These are phyloP conservation scores for Alopecurus myosuroides DNA, from an alignment of 176 grass and related monocot genomes.

Conservation along the genomic window DNA sequence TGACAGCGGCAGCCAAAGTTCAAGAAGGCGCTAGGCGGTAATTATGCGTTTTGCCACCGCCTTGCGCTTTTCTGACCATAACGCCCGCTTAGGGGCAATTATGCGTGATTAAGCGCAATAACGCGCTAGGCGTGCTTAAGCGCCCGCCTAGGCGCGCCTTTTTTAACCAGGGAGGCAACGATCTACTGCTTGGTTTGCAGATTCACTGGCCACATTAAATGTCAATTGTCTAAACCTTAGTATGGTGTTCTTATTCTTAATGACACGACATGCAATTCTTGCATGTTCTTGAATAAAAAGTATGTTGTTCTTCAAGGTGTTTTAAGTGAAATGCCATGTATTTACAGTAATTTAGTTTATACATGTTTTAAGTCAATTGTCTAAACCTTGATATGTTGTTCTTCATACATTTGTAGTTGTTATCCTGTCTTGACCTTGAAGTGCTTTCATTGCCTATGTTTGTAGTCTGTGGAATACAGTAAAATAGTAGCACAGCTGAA, in stretches of 20 bases:
- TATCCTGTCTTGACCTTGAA: constrained; percentile 5
- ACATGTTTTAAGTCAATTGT: no score
- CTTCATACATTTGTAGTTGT: background rate
- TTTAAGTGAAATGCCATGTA: background rate
- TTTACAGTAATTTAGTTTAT: no score
- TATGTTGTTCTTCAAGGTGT: background rate
- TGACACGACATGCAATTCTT: no score
- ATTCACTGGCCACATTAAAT: background rate
- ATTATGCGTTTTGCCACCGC: no score
- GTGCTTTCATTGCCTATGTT: constrained; percentile 11
- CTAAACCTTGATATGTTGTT: background rate
- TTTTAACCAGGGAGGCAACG: no score
- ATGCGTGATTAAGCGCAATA: no score
- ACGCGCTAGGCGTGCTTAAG: no score
- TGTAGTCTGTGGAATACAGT: constrained; percentile 94
- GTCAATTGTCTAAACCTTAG: background rate
- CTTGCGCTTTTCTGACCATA: no score
- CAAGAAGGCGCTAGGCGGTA: no score
- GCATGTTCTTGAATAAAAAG: no score
- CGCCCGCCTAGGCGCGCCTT: no score
- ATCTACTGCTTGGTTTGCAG: constrained; percentile 2
- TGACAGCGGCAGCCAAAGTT: background rate
- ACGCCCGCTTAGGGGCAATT: no score
- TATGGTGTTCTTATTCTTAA: background rate
- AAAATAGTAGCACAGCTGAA: constrained; percentile 91